Conservation (phyloP, 257 asterid genomes). For the Solanum habrochaites region DNA sequence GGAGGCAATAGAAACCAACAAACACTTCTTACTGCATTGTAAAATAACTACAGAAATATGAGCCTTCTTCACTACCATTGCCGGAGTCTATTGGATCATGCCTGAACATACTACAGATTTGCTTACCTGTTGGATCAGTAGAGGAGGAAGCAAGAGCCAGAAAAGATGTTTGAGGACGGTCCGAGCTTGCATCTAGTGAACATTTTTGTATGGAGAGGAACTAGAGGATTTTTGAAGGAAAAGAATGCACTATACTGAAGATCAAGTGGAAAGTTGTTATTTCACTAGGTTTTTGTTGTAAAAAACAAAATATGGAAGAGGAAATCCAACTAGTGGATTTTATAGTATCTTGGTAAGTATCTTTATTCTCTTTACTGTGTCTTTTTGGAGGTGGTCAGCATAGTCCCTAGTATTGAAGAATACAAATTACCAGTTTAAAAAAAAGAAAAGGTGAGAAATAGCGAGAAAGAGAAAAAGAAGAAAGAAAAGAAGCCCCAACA, state of each 20-base stretch:
- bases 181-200: not conserved
- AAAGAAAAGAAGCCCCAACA: not conserved
- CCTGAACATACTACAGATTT: not conserved
- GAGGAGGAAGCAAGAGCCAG: not conserved
- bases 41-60: not conserved
- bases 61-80: not conserved
- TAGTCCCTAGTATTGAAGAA: not conserved
- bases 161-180: not conserved
- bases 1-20: not conserved
- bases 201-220: not conserved
- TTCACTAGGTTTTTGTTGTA: not conserved
- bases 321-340: not conserved
- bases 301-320: not conserved
- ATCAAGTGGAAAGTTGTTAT: not conserved
- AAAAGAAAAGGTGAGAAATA: not conserved
- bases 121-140: not conserved
- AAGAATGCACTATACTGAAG: not conserved
- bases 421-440: no score
- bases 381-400: not conserved
- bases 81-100: not conserved
- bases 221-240: not conserved
- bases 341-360: not conserved
- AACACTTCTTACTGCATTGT: not conserved
- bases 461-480: not conserved
- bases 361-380: not conserved